Percentiles rank a stretch among this genome's conserved stretches.
Conservation (phyloP, 768 basidiomycete species). For the Trametes villosa region DNA sequence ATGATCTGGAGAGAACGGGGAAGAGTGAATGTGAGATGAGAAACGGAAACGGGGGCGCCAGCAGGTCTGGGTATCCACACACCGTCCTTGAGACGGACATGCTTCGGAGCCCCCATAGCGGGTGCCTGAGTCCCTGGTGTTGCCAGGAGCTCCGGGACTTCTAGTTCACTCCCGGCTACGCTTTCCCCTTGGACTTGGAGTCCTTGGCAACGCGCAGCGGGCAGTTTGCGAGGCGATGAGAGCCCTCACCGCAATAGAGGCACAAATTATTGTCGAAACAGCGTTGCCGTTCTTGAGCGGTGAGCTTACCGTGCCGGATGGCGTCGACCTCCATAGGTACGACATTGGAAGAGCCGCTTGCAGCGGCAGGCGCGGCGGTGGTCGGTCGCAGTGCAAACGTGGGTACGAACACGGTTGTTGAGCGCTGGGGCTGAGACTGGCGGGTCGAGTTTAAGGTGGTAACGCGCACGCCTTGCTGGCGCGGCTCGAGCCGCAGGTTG, state of each 20-base stretch:
- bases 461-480: not conserved
- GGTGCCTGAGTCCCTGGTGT: conserved; percentile 16
- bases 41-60: conserved; percentile 2
- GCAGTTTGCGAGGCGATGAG: conserved; percentile 36
- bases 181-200: conserved; percentile 26
- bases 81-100: conserved; percentile 5
- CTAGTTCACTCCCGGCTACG: conserved; percentile 26
- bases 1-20: conserved; percentile 22
- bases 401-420: too few relatives aligned
- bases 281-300: conserved; percentile 31
- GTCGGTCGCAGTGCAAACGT: too few relatives aligned
- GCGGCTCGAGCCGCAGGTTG: not conserved
- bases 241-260: conserved; percentile 39
- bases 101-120: not conserved
- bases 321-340: conserved; percentile 26
- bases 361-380: too few relatives aligned
- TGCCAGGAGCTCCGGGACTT: conserved; percentile 28
- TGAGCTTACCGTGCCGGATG: conserved; percentile 32
- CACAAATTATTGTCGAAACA: conserved; percentile 36
- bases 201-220: conserved; percentile 18
- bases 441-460: too few relatives aligned
- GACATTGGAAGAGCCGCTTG: not conserved
- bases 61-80: conserved; percentile 7
- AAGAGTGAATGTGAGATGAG: conserved; percentile 9
- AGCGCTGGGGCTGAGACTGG: too few relatives aligned